A percentile compares a stretch with the other conserved stretches of the same genome.
These are phyloP conservation scores for Coccinonectria pachysandricola DNA, from an alignment of 2,329 filamentous ascomycete species.

Conservation along the genomic window DNA sequence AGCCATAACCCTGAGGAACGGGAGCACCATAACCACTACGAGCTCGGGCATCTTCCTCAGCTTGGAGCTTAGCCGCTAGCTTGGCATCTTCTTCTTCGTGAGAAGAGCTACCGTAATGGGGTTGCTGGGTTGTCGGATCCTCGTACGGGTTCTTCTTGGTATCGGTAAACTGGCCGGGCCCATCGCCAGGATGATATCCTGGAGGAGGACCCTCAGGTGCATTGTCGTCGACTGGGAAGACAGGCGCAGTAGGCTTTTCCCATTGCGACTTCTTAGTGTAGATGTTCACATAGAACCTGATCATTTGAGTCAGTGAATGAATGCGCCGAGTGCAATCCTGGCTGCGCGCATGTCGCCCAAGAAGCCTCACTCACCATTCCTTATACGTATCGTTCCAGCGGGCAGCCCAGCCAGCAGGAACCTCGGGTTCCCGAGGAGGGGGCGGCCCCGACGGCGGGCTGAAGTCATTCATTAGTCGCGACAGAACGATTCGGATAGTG, in stretches of 20 bases:
- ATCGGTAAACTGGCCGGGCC: slow-evolving; percentile 33
- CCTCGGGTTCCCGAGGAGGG: slow-evolving; percentile 53
- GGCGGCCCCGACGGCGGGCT: slow-evolving; percentile 43
- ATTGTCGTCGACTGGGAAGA: slow-evolving; percentile 37
- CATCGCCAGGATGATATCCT: slow-evolving; percentile 44
- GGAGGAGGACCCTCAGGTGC: slow-evolving; percentile 54
- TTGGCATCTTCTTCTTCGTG: slow-evolving; percentile 56
- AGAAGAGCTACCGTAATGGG: slow-evolving; percentile 24
- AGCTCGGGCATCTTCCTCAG: slow-evolving; percentile 65
- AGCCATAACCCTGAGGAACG: slow-evolving; percentile 22
- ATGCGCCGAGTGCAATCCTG: no score
- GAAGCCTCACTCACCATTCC: slow-evolving; percentile 67
- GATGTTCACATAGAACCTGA: slow-evolving; percentile 83
- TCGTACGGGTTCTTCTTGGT: slow-evolving; percentile 66
- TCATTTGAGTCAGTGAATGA: no score
- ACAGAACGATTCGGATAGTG: no score
- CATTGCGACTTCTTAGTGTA: slow-evolving; percentile 84
- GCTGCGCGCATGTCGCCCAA: neutral
- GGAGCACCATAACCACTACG: slow-evolving; percentile 20
- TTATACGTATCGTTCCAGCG: slow-evolving; percentile 82
- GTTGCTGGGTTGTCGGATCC: slow-evolving; percentile 18
- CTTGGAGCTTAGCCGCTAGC: slow-evolving; percentile 68
- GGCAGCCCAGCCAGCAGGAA: slow-evolving; percentile 62
- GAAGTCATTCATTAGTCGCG: slow-evolving; percentile 46
- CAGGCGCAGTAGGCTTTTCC: slow-evolving; percentile 68